Percentiles rank a stretch among this genome's conserved stretches.
These are phyloP conservation scores for Phlebopus sp. DNA, from an alignment of 1,284 basidiomycete genomes.

Conservation along the genomic window DNA sequence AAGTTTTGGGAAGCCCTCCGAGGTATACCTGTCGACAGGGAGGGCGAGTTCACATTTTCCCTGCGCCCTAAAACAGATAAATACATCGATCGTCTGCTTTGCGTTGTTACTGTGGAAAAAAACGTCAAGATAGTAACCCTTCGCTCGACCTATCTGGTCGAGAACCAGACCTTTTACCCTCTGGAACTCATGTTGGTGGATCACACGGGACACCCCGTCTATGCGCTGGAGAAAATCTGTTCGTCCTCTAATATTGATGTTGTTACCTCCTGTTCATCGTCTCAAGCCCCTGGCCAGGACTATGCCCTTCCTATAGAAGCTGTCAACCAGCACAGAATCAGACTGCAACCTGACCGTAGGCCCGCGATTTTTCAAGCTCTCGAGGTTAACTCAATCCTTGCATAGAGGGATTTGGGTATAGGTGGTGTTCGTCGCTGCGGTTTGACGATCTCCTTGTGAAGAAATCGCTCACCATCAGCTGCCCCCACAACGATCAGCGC, in stretches of 20 bases:
- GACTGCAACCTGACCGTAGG: conserved; percentile 91
- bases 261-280: conserved; percentile 5
- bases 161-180: conserved; percentile 92
- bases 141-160: conserved; percentile 90
- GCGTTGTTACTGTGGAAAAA: conserved; percentile 88
- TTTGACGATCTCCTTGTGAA: conserved; percentile 90
- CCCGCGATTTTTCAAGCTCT: conserved; percentile 10
- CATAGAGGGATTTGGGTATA: conserved; percentile 90
- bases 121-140: conserved; percentile 97
- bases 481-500: conserved; percentile 75
- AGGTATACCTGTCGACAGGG: conserved; percentile 89
- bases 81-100: conserved; percentile 81
- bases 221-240: conserved; percentile 85
- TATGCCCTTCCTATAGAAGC: conserved; percentile 92
- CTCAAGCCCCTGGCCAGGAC: conserved; percentile 76
- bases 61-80: conserved; percentile 79
- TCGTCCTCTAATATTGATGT: conserved; percentile 26
- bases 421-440: conserved; percentile 87
- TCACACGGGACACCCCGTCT: conserved; percentile 77
- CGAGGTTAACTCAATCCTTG: conserved; percentile 8
- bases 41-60: conserved; percentile 90
- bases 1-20: conserved; percentile 91
- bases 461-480: conserved; percentile 80
- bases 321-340: conserved; percentile 81
- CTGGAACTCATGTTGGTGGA: conserved; percentile 92